Percentiles rank a stretch among this genome's conserved stretches.
Evolutionary conservation across 805 yeast species (phyloP).

Genomic region (Brettanomyces naardenensis): DNA sequence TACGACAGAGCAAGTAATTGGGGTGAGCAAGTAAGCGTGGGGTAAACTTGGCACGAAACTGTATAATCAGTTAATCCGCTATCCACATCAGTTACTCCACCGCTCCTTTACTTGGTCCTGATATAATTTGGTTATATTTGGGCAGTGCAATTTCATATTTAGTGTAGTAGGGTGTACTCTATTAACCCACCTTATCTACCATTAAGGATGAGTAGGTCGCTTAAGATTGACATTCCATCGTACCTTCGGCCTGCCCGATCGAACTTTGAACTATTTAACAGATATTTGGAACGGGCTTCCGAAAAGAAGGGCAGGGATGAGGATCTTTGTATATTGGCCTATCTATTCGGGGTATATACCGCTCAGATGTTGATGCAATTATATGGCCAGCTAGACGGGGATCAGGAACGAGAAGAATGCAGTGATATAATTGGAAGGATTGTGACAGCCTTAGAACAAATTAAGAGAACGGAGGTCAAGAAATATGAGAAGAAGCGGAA

Average conservation of each 20-base stretch:
- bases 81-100: too few relatives aligned
- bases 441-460: constrained; percentile 42
- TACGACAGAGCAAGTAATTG: too few relatives aligned
- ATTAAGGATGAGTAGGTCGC: too few relatives aligned
- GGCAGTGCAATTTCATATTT: too few relatives aligned
- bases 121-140: too few relatives aligned
- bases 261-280: constrained; percentile 8
- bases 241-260: background rate
- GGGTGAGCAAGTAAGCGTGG: too few relatives aligned
- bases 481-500: constrained; percentile 81
- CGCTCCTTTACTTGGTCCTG: too few relatives aligned
- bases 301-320: constrained; percentile 4
- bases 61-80: too few relatives aligned
- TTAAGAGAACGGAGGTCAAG: constrained; percentile 90
- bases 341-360: constrained; percentile 12
- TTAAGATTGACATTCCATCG: too few relatives aligned
- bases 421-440: constrained; percentile 1
- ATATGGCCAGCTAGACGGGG: constrained; percentile 4
- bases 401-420: constrained; percentile 3
- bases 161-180: too few relatives aligned
- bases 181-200: too few relatives aligned
- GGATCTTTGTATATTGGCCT: constrained; percentile 9
- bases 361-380: constrained; percentile 8
- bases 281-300: constrained; percentile 7
- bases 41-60: too few relatives aligned